A percentile compares a stretch with the other conserved stretches of the same genome.
Conservation (phyloP, 257 asterid genomes). For the Solanum lycopersicoides region DNA sequence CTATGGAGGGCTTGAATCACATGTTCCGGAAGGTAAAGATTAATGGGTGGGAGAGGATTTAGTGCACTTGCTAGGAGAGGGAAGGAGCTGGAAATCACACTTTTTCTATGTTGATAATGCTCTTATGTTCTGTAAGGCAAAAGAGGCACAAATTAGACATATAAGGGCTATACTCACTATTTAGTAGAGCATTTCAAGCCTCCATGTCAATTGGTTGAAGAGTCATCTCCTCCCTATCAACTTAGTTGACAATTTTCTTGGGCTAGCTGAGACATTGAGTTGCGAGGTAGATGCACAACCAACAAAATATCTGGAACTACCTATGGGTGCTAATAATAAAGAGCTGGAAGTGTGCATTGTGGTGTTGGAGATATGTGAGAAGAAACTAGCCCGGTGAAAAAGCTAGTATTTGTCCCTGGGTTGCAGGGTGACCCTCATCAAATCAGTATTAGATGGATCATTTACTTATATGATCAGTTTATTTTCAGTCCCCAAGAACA, state of each 20-base stretch:
- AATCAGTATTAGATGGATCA: background rate
- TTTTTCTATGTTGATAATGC: background rate
- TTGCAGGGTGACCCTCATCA: background rate
- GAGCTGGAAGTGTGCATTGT: background rate
- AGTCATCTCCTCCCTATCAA: background rate
- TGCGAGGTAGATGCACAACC: background rate
- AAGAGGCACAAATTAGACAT: background rate
- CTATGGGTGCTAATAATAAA: background rate
- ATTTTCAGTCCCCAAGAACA: background rate
- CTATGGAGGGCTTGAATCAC: background rate
- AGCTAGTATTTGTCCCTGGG: background rate
- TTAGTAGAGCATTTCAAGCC: background rate
- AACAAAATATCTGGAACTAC: background rate
- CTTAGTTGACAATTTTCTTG: background rate
- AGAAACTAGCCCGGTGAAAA: background rate
- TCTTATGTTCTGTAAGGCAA: background rate
- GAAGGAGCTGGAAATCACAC: background rate
- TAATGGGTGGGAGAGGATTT: background rate
- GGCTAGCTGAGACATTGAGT: background rate
- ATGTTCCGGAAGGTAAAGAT: background rate
- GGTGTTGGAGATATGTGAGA: background rate
- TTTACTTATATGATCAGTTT: background rate
- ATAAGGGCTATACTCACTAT: background rate
- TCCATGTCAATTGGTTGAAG: background rate
- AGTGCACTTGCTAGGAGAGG: background rate